phyloP scores from a whole-genome alignment of 1,139 yeast genomes.

The Sugiyamaella neomexicana region DNA sequence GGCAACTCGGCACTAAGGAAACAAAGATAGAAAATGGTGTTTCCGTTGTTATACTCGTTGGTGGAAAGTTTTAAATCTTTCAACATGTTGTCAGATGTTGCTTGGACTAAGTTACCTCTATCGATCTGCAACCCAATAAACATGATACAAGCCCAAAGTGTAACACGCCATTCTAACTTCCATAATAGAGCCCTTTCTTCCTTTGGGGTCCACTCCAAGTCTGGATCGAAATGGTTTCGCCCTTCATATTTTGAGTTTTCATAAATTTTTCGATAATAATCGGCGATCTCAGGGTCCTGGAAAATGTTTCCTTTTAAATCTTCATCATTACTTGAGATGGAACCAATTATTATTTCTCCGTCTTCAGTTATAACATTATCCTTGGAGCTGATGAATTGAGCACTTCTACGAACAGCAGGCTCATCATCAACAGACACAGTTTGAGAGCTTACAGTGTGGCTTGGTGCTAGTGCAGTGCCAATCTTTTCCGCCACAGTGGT shows the following conservation, averaged over 20 bases:
- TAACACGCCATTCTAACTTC: constrained; percentile 50
- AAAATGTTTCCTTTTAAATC: constrained; percentile 23
- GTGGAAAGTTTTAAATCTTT: constrained; percentile 49
- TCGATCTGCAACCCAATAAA: constrained; percentile 53
- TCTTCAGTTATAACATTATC: constrained; percentile 20
- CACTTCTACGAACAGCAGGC: constrained; percentile 8
- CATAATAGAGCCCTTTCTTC: constrained; percentile 48
- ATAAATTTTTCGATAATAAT: constrained; percentile 46
- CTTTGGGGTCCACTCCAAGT: constrained; percentile 46
- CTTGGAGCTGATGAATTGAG: constrained; percentile 15
- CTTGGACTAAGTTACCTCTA: constrained; percentile 53
- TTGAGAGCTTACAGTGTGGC: constrained; percentile 2
- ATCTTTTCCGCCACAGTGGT: not conserved
- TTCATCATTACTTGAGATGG: constrained; percentile 1
- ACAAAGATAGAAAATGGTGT: constrained; percentile 46
- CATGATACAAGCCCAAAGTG: constrained; percentile 50
- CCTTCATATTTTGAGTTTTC: constrained; percentile 49
- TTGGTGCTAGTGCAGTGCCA: constrained; percentile 4
- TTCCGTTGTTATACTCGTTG: constrained; percentile 51
- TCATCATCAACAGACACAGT: not conserved
- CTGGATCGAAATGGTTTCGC: constrained; percentile 49
- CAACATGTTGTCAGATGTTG: constrained; percentile 52
- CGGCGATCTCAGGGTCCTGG: constrained; percentile 47
- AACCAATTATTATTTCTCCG: constrained; percentile 19
- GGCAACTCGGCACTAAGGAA: constrained; percentile 55